Conservation (phyloP, 2,329 filamentous ascomycete genomes). For the Penicillium thymicola region DNA sequence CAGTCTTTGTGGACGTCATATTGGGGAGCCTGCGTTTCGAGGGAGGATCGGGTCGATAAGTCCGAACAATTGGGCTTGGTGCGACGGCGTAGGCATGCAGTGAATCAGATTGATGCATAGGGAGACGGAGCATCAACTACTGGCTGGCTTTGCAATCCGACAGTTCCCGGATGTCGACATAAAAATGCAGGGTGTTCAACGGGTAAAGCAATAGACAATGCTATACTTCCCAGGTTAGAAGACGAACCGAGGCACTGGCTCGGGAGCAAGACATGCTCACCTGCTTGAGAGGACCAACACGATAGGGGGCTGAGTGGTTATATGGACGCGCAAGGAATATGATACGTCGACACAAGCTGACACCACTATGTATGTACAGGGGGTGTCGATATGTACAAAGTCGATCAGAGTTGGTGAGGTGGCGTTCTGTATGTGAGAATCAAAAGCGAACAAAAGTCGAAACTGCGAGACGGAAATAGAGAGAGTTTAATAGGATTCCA, state of each 20-base stretch:
- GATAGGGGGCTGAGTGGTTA: not conserved
- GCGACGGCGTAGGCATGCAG: conserved; percentile 29
- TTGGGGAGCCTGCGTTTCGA: conserved; percentile 23
- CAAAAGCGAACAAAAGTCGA: conserved; percentile 1
- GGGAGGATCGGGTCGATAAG: conserved; percentile 30
- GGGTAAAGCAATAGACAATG: not conserved
- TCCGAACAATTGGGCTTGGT: conserved; percentile 36
- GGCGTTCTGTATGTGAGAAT: not conserved
- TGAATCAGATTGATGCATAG: conserved; percentile 31
- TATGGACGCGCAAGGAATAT: conserved; percentile 1
- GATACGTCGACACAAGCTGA: conserved; percentile 3
- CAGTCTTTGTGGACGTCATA: conserved; percentile 21
- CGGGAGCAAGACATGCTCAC: conserved; percentile 8
- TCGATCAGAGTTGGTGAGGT: not conserved
- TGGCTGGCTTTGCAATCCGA: conserved; percentile 20
- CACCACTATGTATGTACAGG: conserved; percentile 21
- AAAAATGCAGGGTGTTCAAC: not conserved
- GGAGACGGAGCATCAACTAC: conserved; percentile 17
- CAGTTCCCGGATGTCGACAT: conserved; percentile 7
- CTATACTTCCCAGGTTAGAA: conserved; percentile 9
- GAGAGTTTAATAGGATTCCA: conserved; percentile 15
- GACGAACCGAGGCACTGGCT: not conserved
- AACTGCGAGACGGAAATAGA: conserved; percentile 15
- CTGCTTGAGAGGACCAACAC: not conserved
- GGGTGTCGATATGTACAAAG: conserved; percentile 14